Percentiles rank a stretch among this genome's conserved stretches.
phyloP scores from a whole-genome alignment of 1,139 yeast species.

The Taphrina sp. region DNA sequence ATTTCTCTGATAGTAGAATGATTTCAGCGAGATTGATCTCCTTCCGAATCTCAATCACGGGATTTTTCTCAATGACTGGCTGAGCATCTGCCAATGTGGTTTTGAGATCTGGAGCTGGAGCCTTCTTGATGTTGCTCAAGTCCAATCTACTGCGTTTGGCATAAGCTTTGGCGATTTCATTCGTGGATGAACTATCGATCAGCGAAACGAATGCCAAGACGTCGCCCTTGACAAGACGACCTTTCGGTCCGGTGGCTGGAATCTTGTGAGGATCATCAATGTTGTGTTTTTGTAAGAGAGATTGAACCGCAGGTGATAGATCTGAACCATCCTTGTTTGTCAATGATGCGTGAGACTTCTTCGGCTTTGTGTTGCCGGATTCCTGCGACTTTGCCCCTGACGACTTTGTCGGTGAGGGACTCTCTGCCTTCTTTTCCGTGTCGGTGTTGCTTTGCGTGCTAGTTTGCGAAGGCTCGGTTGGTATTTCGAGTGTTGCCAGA shows the following conservation, averaged over 20 bases:
- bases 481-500: constrained; percentile 60
- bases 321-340: constrained; percentile 40
- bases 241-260: constrained; percentile 83
- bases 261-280: constrained; percentile 74
- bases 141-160: constrained; percentile 66
- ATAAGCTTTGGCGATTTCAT: constrained; percentile 57
- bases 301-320: constrained; percentile 76
- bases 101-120: constrained; percentile 45
- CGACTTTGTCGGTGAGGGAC: background rate
- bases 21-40: constrained; percentile 37
- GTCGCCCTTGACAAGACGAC: constrained; percentile 86
- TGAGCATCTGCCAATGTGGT: constrained; percentile 39
- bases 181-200: constrained; percentile 58
- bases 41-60: constrained; percentile 41
- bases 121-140: constrained; percentile 63
- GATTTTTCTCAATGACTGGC: constrained; percentile 43
- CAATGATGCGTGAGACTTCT: background rate
- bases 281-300: constrained; percentile 59
- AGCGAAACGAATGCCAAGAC: constrained; percentile 78
- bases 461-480: constrained; percentile 49
- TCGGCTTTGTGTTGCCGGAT: background rate
- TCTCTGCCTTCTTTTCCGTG: constrained; percentile 33
- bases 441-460: constrained; percentile 38
- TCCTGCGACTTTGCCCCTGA: background rate
- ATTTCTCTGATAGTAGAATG: constrained; percentile 26